phyloP scores from a whole-genome alignment of 768 basidiomycete genomes.

The Atractiella rhizophila region DNA sequence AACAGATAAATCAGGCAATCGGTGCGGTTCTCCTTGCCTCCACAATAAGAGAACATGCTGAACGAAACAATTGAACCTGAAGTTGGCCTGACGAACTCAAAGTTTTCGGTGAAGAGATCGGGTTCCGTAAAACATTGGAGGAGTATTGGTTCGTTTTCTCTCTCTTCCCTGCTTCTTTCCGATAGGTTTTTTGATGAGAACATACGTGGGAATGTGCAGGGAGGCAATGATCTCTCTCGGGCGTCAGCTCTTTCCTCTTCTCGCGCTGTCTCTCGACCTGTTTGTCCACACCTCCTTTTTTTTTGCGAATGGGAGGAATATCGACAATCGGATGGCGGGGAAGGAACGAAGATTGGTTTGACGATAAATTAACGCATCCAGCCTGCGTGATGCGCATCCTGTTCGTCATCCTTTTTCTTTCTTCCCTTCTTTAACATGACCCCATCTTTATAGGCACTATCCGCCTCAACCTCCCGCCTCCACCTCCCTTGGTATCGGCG shows the following conservation, averaged over 20 bases:
- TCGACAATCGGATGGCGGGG: too few species aligned
- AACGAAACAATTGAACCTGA: conserved; percentile 2
- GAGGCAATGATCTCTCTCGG: conserved; percentile 36
- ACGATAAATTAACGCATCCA: conserved; percentile 31
- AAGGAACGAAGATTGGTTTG: conserved; percentile 54
- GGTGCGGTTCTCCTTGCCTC: too few species aligned
- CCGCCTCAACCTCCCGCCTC: neutral
- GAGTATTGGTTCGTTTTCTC: neutral
- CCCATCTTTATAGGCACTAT: neutral
- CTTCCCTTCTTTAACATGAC: conserved; percentile 15
- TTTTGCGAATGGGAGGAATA: too few species aligned
- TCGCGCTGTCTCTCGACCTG: conserved; percentile 55
- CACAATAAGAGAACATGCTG: conserved; percentile 38
- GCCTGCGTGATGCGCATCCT: conserved; percentile 5
- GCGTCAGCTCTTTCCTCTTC: conserved; percentile 46
- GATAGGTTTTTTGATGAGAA: neutral
- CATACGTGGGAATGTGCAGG: conserved; percentile 14
- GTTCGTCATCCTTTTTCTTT: neutral
- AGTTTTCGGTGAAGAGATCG: neutral
- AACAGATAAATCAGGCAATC: too few species aligned
- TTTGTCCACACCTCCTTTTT: too few species aligned
- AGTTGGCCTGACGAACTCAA: conserved; percentile 1
- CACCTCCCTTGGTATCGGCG: conserved; percentile 25
- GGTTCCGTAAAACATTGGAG: neutral
- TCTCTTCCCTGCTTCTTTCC: conserved; percentile 8